Evolutionary conservation across 306 rosid species (phyloP), one percentile per base, ranked within the genome.

Genomic region (Erythrophleum fordii): DNA sequence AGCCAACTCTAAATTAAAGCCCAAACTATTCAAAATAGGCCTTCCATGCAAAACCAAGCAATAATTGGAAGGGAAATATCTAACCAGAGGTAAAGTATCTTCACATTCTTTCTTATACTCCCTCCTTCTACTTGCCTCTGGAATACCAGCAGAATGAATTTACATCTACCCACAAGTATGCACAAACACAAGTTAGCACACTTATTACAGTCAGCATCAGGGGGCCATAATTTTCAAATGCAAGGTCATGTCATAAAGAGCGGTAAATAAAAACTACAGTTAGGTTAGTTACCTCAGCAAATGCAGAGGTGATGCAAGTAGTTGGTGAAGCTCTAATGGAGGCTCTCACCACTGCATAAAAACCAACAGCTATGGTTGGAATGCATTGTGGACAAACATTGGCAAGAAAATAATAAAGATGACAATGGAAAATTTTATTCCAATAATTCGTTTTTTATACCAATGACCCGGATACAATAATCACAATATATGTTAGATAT

Each of bases 201-300:
- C 77, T 23, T n/a, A 25, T n/a, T 77, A 9, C 7, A 17, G 82
- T 55, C 69, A 78, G 55, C 53, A 80, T 31, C 8, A 46, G 0
- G 72, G 51, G 26, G 31, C 67, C 67, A 37, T 52, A 5, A 35
- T 51, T 68, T 5, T 41, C 29, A 67, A 51, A 26, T 41, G 69
- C 44, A 83, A 56, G 65, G 66, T 70, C 69, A 62, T 23, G 73
- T 61, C 6, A 68, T 6, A 18, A 10, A 76, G 49, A 59, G 12
- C 8, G 7, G 34, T 6, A 41, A 14, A n/a, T n/a, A 44, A 41
- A 11, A 12, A 11, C 60, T 59, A 12, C 69, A 83, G 83, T 86
- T 79, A 84, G 87, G 86, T 90, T 85, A 88, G 92, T 84, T 90
- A 88, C 94, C 92, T 85, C 90, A 75, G 87, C 87, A 72, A 65